Conservation (phyloP, 768 basidiomycete genomes). For the Crassisporium funariophilum region DNA sequence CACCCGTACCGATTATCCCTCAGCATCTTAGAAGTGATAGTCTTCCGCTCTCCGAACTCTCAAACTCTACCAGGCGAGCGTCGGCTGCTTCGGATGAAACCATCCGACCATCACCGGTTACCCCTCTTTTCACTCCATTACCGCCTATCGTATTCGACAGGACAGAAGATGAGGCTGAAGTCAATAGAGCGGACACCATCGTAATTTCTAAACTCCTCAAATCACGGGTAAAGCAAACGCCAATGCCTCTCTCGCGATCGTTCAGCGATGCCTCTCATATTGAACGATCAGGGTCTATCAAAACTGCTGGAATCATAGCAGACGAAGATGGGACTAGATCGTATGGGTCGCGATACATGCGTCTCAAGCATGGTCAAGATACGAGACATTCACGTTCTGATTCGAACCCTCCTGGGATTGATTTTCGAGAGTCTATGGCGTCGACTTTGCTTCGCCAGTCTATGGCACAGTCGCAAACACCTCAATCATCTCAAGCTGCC, state of each 20-base stretch:
- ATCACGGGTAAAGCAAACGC: constrained; percentile 7
- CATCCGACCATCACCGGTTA: too few relatives aligned
- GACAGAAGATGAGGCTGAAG: not conserved
- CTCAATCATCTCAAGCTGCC: too few relatives aligned
- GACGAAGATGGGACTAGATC: not conserved
- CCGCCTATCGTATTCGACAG: not conserved
- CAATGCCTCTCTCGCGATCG: constrained; percentile 8
- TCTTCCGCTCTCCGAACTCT: too few relatives aligned
- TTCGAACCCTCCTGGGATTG: not conserved
- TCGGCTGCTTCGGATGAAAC: constrained; percentile 7
- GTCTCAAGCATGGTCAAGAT: not conserved
- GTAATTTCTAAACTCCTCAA: constrained; percentile 17
- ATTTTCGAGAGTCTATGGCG: not conserved
- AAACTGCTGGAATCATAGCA: not conserved
- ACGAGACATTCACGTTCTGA: not conserved
- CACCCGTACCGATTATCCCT: not conserved
- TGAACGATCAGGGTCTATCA: constrained; percentile 20
- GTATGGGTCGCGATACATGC: not conserved
- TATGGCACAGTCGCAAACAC: too few relatives aligned
- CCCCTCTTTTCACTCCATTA: not conserved
- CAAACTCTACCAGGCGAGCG: not conserved
- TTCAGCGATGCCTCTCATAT: constrained; percentile 21
- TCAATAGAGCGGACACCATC: constrained; percentile 2
- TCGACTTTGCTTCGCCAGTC: too few relatives aligned
- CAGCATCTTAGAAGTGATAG: too few relatives aligned